These are phyloP conservation scores for Elsinoe necatrix DNA, from an alignment of 2,329 filamentous ascomycete genomes.

Conservation along the genomic window DNA sequence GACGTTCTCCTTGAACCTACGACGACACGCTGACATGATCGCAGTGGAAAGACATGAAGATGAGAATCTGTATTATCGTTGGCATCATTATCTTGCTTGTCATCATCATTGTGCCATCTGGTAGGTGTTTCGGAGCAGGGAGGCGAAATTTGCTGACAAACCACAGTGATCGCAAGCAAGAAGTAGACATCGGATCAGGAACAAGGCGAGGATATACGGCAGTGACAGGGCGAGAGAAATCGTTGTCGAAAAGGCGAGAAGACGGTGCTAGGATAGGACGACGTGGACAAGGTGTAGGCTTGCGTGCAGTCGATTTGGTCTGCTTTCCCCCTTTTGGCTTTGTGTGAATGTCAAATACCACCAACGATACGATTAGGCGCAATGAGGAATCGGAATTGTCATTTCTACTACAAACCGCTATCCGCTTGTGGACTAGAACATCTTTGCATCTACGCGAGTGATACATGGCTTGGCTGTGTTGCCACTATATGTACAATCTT, in stretches of 20 bases:
- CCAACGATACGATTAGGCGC: constrained; percentile 12
- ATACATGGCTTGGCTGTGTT: not conserved
- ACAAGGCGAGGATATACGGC: not conserved
- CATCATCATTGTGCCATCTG: constrained; percentile 87
- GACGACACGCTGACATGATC: too few species aligned
- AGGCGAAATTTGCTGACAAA: not conserved
- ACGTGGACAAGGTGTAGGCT: not conserved
- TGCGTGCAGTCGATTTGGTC: not conserved
- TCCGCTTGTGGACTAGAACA: too few species aligned
- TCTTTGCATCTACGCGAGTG: too few species aligned
- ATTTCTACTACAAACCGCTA: not conserved
- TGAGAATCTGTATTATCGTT: constrained; percentile 90
- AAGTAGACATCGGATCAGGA: not conserved
- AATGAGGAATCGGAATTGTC: constrained; percentile 6
- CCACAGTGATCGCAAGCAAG: not conserved
- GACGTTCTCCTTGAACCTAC: not conserved
- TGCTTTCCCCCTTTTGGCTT: constrained; percentile 1
- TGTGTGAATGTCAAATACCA: constrained; percentile 14
- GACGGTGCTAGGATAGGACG: not conserved
- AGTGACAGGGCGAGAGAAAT: not conserved
- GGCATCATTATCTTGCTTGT: constrained; percentile 87
- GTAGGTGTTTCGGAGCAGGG: constrained; percentile 45
- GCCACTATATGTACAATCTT: not conserved
- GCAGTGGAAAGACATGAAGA: constrained; percentile 94
- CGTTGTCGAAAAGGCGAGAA: not conserved